Base-by-base conservation (phyloP, 2,329 filamentous ascomycete genomes). In the Penicillium sp. region DNA sequence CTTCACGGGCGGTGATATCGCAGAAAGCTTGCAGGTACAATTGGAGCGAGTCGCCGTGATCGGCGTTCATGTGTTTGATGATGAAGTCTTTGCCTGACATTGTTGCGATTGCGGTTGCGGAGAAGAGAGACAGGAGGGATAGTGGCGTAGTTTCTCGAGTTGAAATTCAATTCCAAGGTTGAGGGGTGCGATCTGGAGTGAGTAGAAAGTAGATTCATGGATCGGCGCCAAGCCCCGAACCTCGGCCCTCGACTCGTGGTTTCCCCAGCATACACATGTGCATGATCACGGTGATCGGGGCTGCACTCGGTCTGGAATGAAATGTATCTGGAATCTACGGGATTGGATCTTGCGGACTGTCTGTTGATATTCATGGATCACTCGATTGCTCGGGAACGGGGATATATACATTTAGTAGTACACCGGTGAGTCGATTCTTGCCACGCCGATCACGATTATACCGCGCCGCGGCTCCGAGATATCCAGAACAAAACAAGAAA, bases 11-110 rank as follows among this genome's bases (percentile, higher is more conserved):
- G 14, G 85, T 80, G 40, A 89, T 76, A 14, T 77, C 70, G 67
- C 76, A 78, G 75, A 85, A 90, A 70, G 90, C 82, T 57, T 85
- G 85, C n/a, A 95, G 82, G 72, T 92, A 95, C 66, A 87, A 81
- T 51, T 81, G 76, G 44, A 96, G 83, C 51, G 90, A 89, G 61
- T 83, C 80, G 46, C 80, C 76, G 74, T 96, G 92, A 71, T 92
- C 88, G 39, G 77, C 76, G 75, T 96, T 96, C 89, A 96, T 94
- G 77, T 96, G 92, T 30, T 78, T 78, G 66, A 92, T 82, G 69
- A 90, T 86, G 52, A 85, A 83, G 51, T 77, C 63, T 65, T 84
- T 84, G 52, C 76, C 72, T 5, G 64, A 58, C 57, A 63, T 66
- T 46, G 39, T 55, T 46, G 48, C 40, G 16, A 44, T 33, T 48